A percentile compares a stretch with the other conserved stretches of the same genome.
phyloP scores from a whole-genome alignment of 495 filamentous ascomycete species.

The Evernia prunastri region DNA sequence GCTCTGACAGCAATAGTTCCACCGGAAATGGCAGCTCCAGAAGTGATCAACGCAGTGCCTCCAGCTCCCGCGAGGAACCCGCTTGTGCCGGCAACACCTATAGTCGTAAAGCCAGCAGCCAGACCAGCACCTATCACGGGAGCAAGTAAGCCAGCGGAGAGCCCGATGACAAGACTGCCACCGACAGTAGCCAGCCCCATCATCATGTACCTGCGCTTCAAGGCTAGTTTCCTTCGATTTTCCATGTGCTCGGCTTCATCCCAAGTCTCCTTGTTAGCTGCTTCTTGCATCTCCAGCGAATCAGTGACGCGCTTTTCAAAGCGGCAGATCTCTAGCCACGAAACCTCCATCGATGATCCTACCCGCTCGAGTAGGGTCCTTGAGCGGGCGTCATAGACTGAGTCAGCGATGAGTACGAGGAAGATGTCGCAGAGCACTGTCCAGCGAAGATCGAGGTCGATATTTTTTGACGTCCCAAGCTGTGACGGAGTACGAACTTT shows the following conservation, averaged over 20 bases:
- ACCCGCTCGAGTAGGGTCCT: conserved; percentile 79
- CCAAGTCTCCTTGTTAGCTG: conserved; percentile 91
- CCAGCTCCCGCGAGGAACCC: conserved; percentile 87
- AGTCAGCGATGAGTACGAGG: conserved; percentile 89
- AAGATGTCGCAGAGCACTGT: conserved; percentile 97
- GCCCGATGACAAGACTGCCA: conserved; percentile 89
- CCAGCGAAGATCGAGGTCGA: conserved; percentile 96
- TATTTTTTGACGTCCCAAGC: conserved; percentile 68
- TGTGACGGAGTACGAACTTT: conserved; percentile 75
- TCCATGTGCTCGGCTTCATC: conserved; percentile 95
- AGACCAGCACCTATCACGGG: conserved; percentile 93
- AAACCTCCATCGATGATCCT: conserved; percentile 66
- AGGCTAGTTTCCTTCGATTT: conserved; percentile 67
- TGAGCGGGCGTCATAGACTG: conserved; percentile 85
- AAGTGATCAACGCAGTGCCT: conserved; percentile 90
- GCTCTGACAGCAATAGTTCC: conserved; percentile 78
- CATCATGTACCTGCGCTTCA: conserved; percentile 79
- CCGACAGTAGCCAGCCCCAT: conserved; percentile 98
- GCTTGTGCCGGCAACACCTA: conserved; percentile 83
- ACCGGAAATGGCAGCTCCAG: conserved; percentile 77
- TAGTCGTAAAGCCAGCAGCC: conserved; percentile 89
- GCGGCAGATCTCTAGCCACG: conserved; percentile 88
- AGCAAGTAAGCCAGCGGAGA: conserved; percentile 86
- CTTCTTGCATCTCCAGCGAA: conserved; percentile 93
- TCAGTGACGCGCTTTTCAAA: conserved; percentile 98